Evolutionary conservation across 352 stramenopile species (phyloP), one percentile per base, ranked within the genome.

Genomic region (Elongisporangium prolatum): DNA sequence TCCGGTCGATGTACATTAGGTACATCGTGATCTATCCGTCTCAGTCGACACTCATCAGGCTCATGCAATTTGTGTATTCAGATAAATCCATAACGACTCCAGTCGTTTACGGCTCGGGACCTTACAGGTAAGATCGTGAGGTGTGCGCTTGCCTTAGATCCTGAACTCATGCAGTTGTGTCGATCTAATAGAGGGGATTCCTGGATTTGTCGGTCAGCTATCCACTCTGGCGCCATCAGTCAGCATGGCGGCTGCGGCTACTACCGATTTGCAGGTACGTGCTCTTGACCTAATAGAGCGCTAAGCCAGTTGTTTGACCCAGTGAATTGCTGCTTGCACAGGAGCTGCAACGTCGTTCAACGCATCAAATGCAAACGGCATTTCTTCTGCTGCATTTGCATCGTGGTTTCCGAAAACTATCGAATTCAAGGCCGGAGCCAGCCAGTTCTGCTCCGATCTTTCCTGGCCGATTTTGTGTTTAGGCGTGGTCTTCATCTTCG

Each of bases 191-290:
- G 77, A 61, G 85, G 71, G 17, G 84, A 92, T 65, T 93, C 83
- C 13, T 75, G 85, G 37, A 91, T 94, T 51, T 94, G 85, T 57
- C 69, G 74, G 18, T 80, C 85, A 8, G 85, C 85, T 4, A 82
- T 89, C 37, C 85, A 94, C 65, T 75, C 85, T 16, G 85, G 85
- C 11, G 85, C 84, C 40, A 73, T 94, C 25, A 69, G 71, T 3
- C 50, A 64, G n/a, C 88, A 89, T 49, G 85, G 85, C 49, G 85
- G 85, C 21, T 94, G 85, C 38, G 85, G 70, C 2, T 65, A 87
- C 25, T 81, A 84, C 60, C 69, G 74, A 21, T 89, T 74, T 65
- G 58, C 68, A 50, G 80, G 80, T 83, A 54, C 20, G 52, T 65
- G 40, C 7, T 34, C 24, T 34, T 34, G 4, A 7, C 24, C 7